Percentiles rank a stretch among this genome's conserved stretches.
These are phyloP conservation scores for Diutina pseudorugosa DNA, from an alignment of 1,139 yeast genomes.

Conservation along the genomic window DNA sequence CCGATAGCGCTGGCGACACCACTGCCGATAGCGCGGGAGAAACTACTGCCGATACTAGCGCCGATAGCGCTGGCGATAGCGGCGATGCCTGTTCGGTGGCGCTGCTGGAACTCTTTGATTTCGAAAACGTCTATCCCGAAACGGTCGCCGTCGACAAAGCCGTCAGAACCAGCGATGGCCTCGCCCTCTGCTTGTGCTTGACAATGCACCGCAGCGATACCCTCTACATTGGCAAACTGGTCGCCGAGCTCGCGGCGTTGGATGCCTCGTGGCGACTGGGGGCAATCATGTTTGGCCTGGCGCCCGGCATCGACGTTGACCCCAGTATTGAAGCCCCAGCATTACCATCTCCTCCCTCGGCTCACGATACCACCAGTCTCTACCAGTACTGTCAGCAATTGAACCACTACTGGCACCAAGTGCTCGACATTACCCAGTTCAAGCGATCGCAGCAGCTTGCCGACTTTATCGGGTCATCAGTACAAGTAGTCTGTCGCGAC, in stretches of 20 bases:
- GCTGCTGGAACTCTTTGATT: background rate
- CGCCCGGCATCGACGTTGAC: background rate
- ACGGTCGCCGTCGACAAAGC: background rate
- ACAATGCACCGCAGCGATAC: background rate
- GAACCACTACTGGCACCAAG: conserved; percentile 1
- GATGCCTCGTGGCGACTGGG: background rate
- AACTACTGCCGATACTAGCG: background rate
- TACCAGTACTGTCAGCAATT: background rate
- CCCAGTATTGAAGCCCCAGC: background rate
- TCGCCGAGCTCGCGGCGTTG: background rate
- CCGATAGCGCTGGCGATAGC: background rate
- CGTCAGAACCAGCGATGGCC: background rate
- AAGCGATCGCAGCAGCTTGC: conserved; percentile 2
- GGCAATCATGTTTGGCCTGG: background rate
- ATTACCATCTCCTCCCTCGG: background rate
- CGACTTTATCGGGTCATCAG: background rate
- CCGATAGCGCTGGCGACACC: background rate
- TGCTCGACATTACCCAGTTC: background rate
- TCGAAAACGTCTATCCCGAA: conserved; percentile 2
- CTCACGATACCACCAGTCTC: background rate
- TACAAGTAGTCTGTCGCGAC: background rate
- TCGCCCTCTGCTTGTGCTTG: background rate
- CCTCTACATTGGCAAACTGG: background rate
- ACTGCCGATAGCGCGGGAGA: no score
- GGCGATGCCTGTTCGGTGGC: background rate